Conservation (phyloP, 2,329 filamentous ascomycete genomes). For the Aspergillus sp. region DNA sequence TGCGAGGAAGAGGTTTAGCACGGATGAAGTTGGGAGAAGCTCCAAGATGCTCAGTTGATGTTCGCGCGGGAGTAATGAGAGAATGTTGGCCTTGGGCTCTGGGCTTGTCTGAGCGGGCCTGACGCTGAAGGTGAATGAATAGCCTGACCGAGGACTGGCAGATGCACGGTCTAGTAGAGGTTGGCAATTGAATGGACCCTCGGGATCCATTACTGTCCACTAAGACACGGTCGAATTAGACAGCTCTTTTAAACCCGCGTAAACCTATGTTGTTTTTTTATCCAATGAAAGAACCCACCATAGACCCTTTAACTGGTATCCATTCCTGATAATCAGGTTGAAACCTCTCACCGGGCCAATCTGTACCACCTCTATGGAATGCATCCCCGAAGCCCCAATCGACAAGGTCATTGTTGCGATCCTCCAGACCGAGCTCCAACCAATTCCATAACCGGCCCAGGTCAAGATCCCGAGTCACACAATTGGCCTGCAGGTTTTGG, state of each 20-base stretch:
- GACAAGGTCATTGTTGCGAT: slow-evolving; percentile 7
- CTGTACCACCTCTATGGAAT: neutral
- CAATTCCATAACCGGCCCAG: neutral
- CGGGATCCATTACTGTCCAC: slow-evolving; percentile 11
- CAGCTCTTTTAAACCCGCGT: neutral
- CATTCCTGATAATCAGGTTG: neutral
- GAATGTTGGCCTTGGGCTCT: neutral
- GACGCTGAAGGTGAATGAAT: slow-evolving; percentile 2
- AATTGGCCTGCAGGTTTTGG: neutral
- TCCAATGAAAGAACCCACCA: neutral
- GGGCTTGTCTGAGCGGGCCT: neutral
- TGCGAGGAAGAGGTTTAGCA: slow-evolving; percentile 11
- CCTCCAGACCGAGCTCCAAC: slow-evolving; percentile 2
- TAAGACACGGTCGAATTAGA: slow-evolving; percentile 5
- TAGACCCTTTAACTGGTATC: neutral
- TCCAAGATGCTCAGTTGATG: slow-evolving; percentile 5
- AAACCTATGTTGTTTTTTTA: neutral
- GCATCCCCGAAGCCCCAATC: slow-evolving; percentile 7
- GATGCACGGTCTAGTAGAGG: slow-evolving; percentile 4
- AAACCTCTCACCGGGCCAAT: neutral
- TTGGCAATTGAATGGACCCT: slow-evolving; percentile 7
- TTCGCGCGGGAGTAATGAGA: slow-evolving; percentile 8
- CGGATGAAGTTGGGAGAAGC: slow-evolving; percentile 4
- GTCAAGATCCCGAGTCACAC: neutral
- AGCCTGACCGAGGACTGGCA: neutral